These are phyloP conservation scores for Strobilomyces dryophilus DNA, from an alignment of 768 basidiomycete species.

Conservation along the genomic window DNA sequence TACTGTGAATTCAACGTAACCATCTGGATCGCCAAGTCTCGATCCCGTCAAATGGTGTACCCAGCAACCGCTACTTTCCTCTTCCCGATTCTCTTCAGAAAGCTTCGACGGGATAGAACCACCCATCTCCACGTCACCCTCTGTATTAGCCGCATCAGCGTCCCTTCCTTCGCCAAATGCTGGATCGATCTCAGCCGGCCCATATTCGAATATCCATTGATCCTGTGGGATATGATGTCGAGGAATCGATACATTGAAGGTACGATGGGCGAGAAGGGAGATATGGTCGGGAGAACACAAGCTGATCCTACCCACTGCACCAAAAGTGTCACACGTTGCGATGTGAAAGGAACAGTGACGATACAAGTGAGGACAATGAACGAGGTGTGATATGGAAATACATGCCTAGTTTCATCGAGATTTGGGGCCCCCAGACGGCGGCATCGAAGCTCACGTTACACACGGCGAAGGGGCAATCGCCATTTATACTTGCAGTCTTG, in stretches of 20 bases:
- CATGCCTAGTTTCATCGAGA: conserved; percentile 79
- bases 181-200: conserved; percentile 75
- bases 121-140: conserved; percentile 11
- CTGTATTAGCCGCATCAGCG: conserved; percentile 1
- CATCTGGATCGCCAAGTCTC: conserved; percentile 62
- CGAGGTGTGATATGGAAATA: background rate
- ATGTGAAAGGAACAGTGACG: background rate
- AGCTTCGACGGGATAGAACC: background rate
- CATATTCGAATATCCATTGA: conserved; percentile 84
- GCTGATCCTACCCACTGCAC: conserved; percentile 77
- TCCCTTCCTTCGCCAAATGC: conserved; percentile 48
- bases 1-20: conserved; percentile 77
- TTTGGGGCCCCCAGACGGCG: conserved; percentile 81
- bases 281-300: conserved; percentile 91
- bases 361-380: background rate
- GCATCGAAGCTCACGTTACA: conserved; percentile 76
- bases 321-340: background rate
- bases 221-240: conserved; percentile 83
- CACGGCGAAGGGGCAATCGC: conserved; percentile 82
- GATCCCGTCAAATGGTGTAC: conserved; percentile 67
- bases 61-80: conserved; percentile 71
- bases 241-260: conserved; percentile 95
- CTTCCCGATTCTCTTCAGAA: conserved; percentile 27
- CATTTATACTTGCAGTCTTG: conserved; percentile 61
- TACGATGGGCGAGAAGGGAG: conserved; percentile 83